Evolutionary conservation across 805 yeast species (phyloP), one percentile per base, ranked within the genome.

Genomic region (Nakazawaea populi): DNA sequence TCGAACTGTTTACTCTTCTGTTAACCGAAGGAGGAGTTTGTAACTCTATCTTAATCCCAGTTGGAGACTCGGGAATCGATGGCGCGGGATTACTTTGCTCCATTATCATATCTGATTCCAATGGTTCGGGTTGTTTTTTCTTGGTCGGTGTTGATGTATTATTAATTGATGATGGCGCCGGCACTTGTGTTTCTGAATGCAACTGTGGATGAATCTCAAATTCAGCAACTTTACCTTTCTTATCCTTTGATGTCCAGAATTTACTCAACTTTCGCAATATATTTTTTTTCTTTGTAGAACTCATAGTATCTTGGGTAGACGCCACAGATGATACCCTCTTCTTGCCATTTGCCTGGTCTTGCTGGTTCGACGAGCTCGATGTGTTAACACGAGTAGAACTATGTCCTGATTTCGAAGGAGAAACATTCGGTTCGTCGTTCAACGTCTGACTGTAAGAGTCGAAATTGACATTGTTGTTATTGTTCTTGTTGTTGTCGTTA

Each of bases 311-410:
- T n/a, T 3, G 28, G 14, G 29, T 18, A 12, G 46, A 43, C 38
- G n/a, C 24, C 6, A 34, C 6, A 4, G 49, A 46, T 5, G 44
- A 32, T 8, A 36, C n/a, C 30, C 44, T 35, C 31, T 44, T 42
- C 27, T 30, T 14, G 6, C 27, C 27, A 8, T 42, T 30, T 18
- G 28, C 8, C 24, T 8, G 36, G 9, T 44, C 46, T 9, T 31
- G 10, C n/a, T 31, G n/a, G 24, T 18, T 28, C 10, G 46, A 27
- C 34, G 46, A 44, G 14, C 7, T 12, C 8, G 47, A 24, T 6
- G 47, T 40, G 37, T 47, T 47, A 18, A 47, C 50, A 10, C 46
- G 30, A 8, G 51, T 48, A 9, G 51, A 35, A 14, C 47, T 48
- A 5, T 43, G 42, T 9, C 31, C 43, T 7, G 51, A 48, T 43